Evolutionary conservation across 2,329 filamentous ascomycete species (phyloP).

Genomic region (Sphaceloma murrayae): DNA sequence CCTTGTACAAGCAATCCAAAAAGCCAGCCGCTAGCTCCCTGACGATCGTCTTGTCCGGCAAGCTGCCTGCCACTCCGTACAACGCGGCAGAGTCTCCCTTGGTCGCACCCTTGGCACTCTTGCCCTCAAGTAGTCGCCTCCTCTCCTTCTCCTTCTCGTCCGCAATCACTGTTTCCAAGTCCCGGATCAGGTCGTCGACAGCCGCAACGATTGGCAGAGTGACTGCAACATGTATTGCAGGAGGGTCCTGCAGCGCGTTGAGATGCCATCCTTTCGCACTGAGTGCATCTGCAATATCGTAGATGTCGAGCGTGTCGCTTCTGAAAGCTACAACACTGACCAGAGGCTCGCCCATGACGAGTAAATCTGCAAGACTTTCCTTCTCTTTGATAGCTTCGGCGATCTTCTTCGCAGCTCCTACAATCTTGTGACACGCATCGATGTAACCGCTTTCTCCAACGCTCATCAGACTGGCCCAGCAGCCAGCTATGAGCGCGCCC

Average conservation of each 20-base stretch:
- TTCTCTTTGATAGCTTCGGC: slow-evolving; percentile 62
- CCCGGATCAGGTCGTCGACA: slow-evolving; percentile 66
- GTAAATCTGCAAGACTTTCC: slow-evolving; percentile 62
- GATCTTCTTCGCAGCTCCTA: slow-evolving; percentile 77
- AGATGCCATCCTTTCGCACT: slow-evolving; percentile 81
- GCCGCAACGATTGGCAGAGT: slow-evolving; percentile 76
- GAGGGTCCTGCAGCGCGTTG: slow-evolving; percentile 83
- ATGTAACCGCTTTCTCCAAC: slow-evolving; percentile 84
- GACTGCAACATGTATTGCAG: slow-evolving; percentile 88
- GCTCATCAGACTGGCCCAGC: slow-evolving; percentile 86
- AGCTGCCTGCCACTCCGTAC: slow-evolving; percentile 87
- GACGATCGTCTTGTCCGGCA: slow-evolving; percentile 93
- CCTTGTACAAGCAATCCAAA: slow-evolving; percentile 86
- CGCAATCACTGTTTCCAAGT: slow-evolving; percentile 53
- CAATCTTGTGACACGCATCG: slow-evolving; percentile 75
- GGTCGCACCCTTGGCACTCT: slow-evolving; percentile 47
- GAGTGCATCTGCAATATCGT: slow-evolving; percentile 90
- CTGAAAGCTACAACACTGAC: slow-evolving; percentile 86
- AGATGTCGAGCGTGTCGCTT: slow-evolving; percentile 76
- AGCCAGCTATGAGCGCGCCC: slow-evolving; percentile 87
- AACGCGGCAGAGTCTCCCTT: slow-evolving; percentile 75
- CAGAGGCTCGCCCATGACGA: slow-evolving; percentile 72
- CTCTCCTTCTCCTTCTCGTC: slow-evolving; percentile 74
- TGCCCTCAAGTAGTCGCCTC: slow-evolving; percentile 59
- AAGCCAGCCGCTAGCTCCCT: slow-evolving; percentile 84